Percentiles rank a stretch among this genome's conserved stretches.
Evolutionary conservation across 2,329 filamentous ascomycete species (phyloP).

Genomic region (Penicillium palitans): DNA sequence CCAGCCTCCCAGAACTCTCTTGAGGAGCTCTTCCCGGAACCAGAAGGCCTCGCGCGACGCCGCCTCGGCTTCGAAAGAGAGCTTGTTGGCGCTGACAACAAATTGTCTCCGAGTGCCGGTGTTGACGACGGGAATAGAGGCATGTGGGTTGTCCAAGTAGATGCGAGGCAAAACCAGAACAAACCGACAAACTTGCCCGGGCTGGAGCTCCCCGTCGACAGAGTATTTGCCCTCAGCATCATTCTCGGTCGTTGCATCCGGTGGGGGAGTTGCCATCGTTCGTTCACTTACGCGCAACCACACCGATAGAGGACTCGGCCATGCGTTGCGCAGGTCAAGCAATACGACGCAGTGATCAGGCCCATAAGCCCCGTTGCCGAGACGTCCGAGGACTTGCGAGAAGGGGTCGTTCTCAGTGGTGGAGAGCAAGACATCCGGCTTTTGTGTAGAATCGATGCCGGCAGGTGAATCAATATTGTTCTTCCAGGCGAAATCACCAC

Average conservation of each 20-base stretch:
- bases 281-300: conserved; percentile 53
- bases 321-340: conserved; percentile 83
- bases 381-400: conserved; percentile 47
- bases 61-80: conserved; percentile 76
- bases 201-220: conserved; percentile 52
- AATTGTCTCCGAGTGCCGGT: conserved; percentile 86
- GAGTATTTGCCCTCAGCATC: conserved; percentile 29
- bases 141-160: conserved; percentile 73
- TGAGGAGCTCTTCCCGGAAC: conserved; percentile 81
- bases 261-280: conserved; percentile 10
- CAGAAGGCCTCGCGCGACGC: conserved; percentile 81
- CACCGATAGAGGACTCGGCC: conserved; percentile 76
- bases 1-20: conserved; percentile 71
- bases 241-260: conserved; percentile 17
- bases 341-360: conserved; percentile 74
- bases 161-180: conserved; percentile 74
- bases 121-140: conserved; percentile 76
- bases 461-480: conserved; percentile 30
- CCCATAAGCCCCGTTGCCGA: conserved; percentile 44
- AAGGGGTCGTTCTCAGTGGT: conserved; percentile 44
- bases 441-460: conserved; percentile 5
- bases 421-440: conserved; percentile 14
- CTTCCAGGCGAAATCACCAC: conserved; percentile 67
- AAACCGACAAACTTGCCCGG: conserved; percentile 67
- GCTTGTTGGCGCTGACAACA: conserved; percentile 77